Percentiles rank a stretch among this genome's conserved stretches.
Conservation (phyloP, 139 green algal genomes). For the Desmodesmus armatus region DNA sequence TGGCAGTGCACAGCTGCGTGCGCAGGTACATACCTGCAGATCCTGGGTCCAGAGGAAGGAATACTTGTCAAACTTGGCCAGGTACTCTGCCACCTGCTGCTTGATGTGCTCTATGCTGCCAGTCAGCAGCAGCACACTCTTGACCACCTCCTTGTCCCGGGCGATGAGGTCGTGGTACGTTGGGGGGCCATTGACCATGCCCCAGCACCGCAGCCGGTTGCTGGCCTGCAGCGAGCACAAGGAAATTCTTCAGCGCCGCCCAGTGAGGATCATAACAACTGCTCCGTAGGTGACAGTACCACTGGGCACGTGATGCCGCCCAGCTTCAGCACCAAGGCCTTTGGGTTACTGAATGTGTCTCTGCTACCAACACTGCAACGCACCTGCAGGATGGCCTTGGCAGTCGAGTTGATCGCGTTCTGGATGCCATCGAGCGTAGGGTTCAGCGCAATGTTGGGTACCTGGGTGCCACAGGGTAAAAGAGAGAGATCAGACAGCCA, state of each 20-base stretch:
- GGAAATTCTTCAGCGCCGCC: not conserved
- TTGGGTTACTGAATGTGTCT: not conserved
- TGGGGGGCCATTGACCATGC: conserved; percentile 48
- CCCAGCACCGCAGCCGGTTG: conserved; percentile 83
- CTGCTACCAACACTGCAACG: not conserved
- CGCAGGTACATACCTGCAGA: conserved; percentile 75
- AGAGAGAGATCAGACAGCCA: not conserved
- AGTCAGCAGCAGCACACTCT: conserved; percentile 87
- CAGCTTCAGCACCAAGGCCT: not conserved
- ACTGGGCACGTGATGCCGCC: not conserved
- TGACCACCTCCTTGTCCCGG: conserved; percentile 87
- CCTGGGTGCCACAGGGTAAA: conserved; percentile 38
- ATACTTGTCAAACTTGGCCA: conserved; percentile 83
- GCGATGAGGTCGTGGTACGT: conserved; percentile 88
- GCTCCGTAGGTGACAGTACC: not conserved
- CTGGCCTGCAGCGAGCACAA: conserved; percentile 14
- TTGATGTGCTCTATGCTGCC: conserved; percentile 83
- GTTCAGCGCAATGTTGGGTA: conserved; percentile 86
- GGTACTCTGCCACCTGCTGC: conserved; percentile 78
- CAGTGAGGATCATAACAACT: not conserved
- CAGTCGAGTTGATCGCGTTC: conserved; percentile 83
- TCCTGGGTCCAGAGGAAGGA: conserved; percentile 90
- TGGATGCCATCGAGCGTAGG: conserved; percentile 91
- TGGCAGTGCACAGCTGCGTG: not conserved
- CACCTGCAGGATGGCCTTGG: conserved; percentile 64